These are phyloP conservation scores for Exophiala viscosa DNA, from an alignment of 2,329 filamentous ascomycete species.

Conservation along the genomic window DNA sequence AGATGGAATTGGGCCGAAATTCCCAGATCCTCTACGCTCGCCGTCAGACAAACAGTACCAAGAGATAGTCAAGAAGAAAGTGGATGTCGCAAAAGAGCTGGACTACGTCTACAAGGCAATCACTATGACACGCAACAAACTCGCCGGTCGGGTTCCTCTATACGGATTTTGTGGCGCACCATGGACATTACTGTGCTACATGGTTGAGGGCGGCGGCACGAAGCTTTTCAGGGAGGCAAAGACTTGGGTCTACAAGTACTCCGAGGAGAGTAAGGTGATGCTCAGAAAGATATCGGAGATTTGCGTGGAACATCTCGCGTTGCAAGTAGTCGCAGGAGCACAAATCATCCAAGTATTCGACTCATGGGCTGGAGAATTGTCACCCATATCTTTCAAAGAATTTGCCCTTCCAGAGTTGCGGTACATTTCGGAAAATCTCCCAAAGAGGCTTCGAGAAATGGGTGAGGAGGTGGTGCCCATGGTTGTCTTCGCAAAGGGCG, in stretches of 20 bases:
- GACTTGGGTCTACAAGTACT: constrained; percentile 93
- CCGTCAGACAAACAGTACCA: constrained; percentile 81
- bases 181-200: constrained; percentile 97
- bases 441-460: constrained; percentile 67
- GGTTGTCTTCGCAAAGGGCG: constrained; percentile 97
- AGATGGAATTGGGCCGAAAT: constrained; percentile 93
- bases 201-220: constrained; percentile 95
- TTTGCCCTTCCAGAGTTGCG: constrained; percentile 84
- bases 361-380: constrained; percentile 94
- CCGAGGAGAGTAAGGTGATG: constrained; percentile 72
- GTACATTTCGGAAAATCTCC: constrained; percentile 78
- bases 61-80: constrained; percentile 68
- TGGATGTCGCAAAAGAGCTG: constrained; percentile 80
- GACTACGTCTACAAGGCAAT: constrained; percentile 96
- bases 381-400: constrained; percentile 73
- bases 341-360: constrained; percentile 98
- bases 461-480: constrained; percentile 80
- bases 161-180: constrained; percentile 97
- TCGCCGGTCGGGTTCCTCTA: constrained; percentile 81
- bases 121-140: constrained; percentile 81
- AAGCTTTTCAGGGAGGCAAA: constrained; percentile 94
- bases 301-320: constrained; percentile 88
- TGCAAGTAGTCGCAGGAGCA: constrained; percentile 88
- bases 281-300: constrained; percentile 89
- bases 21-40: constrained; percentile 75